Percentiles rank a stretch among this genome's conserved stretches.
phyloP scores from a whole-genome alignment of 2,329 filamentous ascomycete genomes.

The Alternaria angustiovoidea region DNA sequence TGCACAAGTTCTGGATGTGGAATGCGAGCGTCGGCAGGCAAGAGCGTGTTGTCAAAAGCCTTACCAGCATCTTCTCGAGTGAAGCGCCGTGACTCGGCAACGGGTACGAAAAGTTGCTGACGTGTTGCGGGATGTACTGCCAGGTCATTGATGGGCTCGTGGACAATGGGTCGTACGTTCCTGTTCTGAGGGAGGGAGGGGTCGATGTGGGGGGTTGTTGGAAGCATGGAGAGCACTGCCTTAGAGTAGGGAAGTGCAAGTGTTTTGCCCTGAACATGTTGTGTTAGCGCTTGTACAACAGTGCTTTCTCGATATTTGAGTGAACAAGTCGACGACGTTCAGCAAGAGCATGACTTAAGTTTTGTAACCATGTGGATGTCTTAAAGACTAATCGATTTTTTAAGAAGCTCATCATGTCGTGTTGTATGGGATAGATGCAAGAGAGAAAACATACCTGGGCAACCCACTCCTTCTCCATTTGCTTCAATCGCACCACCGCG shows the following conservation, averaged over 20 bases:
- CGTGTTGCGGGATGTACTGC: constrained; percentile 64
- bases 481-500: constrained; percentile 84
- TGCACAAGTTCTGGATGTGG: constrained; percentile 68
- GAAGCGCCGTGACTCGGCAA: constrained; percentile 69
- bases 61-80: constrained; percentile 71
- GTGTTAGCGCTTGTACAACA: constrained; percentile 25
- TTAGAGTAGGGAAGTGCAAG: constrained; percentile 79
- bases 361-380: constrained; percentile 91
- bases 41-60: constrained; percentile 66
- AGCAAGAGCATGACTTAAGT: constrained; percentile 76
- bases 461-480: constrained; percentile 81
- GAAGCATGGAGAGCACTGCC: constrained; percentile 82
- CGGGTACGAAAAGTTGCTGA: constrained; percentile 68
- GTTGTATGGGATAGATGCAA: not conserved
- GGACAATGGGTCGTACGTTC: constrained; percentile 52
- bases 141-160: constrained; percentile 72
- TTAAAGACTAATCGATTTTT: constrained; percentile 99
- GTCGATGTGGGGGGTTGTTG: constrained; percentile 62
- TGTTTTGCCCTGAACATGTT: constrained; percentile 69
- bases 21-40: constrained; percentile 69
- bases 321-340: constrained; percentile 52
- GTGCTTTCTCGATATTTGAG: not conserved
- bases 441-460: constrained; percentile 69
- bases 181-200: constrained; percentile 36
- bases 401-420: constrained; percentile 72